Conservation (phyloP, 768 basidiomycete genomes). For the Leccinum subgranulosum region DNA sequence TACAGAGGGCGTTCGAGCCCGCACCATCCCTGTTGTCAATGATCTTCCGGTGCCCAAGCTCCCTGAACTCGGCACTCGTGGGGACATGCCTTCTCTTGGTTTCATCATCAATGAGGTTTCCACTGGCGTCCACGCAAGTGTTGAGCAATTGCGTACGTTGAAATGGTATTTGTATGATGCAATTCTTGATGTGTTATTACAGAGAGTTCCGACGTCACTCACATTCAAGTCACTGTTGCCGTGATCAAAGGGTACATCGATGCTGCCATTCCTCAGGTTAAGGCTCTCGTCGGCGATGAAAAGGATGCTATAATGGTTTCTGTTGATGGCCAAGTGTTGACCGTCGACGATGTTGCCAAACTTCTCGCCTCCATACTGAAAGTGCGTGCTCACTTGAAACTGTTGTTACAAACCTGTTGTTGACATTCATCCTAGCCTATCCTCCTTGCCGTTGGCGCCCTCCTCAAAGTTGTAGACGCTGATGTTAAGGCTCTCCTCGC, state of each 20-base stretch:
- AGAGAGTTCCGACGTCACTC: constrained; percentile 25
- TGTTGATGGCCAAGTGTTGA: constrained; percentile 22
- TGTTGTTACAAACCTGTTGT: background rate
- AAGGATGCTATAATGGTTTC: constrained; percentile 24
- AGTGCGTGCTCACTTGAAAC: constrained; percentile 11
- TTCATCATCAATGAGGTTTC: constrained; percentile 24
- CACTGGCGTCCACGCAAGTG: constrained; percentile 13
- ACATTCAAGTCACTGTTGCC: constrained; percentile 19
- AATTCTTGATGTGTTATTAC: background rate
- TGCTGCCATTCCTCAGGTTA: constrained; percentile 20
- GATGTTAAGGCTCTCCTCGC: background rate
- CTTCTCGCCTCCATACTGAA: constrained; percentile 22
- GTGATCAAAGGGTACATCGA: constrained; percentile 24
- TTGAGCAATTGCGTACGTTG: constrained; percentile 28
- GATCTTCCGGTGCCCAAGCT: background rate
- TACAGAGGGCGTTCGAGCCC: background rate
- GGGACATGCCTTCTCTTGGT: constrained; percentile 17
- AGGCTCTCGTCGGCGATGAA: constrained; percentile 25
- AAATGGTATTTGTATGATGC: background rate
- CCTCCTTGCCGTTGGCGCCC: constrained; percentile 24
- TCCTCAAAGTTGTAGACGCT: constrained; percentile 9
- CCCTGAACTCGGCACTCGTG: background rate
- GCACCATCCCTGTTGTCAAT: background rate
- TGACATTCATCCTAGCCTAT: constrained; percentile 17
- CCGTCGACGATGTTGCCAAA: constrained; percentile 24